Evolutionary conservation across 208 protist species (phyloP), one percentile per base, ranked within the genome.

Genomic region (Endotrypanum monterogeii): DNA sequence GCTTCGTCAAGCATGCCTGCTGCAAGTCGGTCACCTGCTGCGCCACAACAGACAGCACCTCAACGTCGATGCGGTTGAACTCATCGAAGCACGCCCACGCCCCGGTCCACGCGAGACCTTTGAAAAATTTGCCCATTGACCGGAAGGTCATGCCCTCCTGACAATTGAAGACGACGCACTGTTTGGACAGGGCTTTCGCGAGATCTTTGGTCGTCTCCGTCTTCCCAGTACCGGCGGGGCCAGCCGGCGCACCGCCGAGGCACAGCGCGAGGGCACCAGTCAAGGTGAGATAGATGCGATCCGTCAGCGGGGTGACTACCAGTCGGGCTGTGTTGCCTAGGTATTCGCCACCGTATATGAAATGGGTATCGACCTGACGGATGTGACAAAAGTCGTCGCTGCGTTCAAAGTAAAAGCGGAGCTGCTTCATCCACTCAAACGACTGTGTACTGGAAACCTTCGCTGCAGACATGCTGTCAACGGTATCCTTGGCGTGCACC

Each of bases 1-100:
- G 93, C 82, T 96, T 96, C 20, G 94, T 95, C 54, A 87, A 65
- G 63, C 90, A 95, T 25, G 98, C 98, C 77, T 98, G 92, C 79
- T 99, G 98, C 71, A 99, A 90, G 72, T 96, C 98, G 28, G 94
- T 95, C 50, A 99, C 93, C 83, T 99, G 98, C 84, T 98, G 94
- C 46, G 98, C 98, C 65, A 99, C 94, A 20, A 99, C 98, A 39
- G 97, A 99, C 35, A 99, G 89, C 80, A 99, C 97, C 85, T 99
- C 98, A 28, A 99, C 94, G 78, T 99, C 97, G 86, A 99, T 99
- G 77, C 98, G 94, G 85, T 99, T 99, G 90, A 99, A 99, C 89
- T 99, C 98, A 88, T 99, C 99, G 83, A 99, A 99, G 89, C 98
- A 99, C 16, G 97, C 94, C 98, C 98, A 99, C 30, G 98, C 98